phyloP scores from a whole-genome alignment of 768 basidiomycete species.

The Nevesoporus exiguus region DNA sequence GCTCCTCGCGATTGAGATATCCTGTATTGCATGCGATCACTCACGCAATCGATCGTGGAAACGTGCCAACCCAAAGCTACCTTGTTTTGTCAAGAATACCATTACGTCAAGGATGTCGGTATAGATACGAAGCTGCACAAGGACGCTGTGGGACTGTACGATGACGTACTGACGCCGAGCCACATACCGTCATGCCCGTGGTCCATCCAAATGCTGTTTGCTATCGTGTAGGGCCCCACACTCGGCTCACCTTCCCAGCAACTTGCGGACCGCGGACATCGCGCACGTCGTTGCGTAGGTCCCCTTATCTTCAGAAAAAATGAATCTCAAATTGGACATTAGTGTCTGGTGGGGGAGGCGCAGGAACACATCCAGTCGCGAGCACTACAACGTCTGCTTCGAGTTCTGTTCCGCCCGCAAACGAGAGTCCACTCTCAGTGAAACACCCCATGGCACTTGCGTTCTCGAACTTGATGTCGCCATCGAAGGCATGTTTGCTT shows the following conservation, averaged over 20 bases:
- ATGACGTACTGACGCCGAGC: constrained; percentile 27
- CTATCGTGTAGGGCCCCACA: constrained; percentile 69
- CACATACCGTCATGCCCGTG: constrained; percentile 36
- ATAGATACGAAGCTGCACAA: not conserved
- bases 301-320: constrained; percentile 39
- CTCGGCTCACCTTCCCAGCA: constrained; percentile 41
- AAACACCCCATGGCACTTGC: constrained; percentile 34
- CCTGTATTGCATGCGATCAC: constrained; percentile 4
- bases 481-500: constrained; percentile 41
- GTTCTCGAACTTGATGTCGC: constrained; percentile 50
- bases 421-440: constrained; percentile 28
- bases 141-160: not conserved
- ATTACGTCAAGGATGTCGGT: not conserved
- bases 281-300: constrained; percentile 38
- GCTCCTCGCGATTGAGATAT: not conserved
- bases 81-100: constrained; percentile 5
- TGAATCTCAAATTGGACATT: not conserved
- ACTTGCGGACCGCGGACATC: constrained; percentile 46
- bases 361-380: constrained; percentile 25
- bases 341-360: not conserved
- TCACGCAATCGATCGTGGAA: constrained; percentile 32
- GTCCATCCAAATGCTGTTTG: constrained; percentile 37
- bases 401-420: constrained; percentile 18
- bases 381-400: constrained; percentile 34
- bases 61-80: constrained; percentile 23